Percentiles rank a stretch among this genome's conserved stretches.
These are phyloP conservation scores for Gnaphalium uliginosum DNA, from an alignment of 129 eudicot species.

Conservation along the genomic window DNA sequence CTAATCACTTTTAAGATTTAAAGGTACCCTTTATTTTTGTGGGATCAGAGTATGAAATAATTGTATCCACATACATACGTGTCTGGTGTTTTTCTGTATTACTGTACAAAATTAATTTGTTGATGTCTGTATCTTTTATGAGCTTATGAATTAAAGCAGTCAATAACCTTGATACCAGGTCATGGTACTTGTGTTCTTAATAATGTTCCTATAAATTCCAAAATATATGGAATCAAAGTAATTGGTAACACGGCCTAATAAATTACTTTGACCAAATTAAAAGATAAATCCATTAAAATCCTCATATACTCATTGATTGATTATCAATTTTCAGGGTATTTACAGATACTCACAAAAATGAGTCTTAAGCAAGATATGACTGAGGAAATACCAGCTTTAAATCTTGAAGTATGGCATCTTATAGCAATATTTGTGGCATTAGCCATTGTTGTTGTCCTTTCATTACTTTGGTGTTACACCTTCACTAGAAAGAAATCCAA, in stretches of 20 bases:
- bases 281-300: neutral
- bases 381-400: constrained; percentile 58
- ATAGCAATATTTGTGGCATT: constrained; percentile 66
- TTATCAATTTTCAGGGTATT: constrained; percentile 39
- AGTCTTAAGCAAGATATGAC: constrained; percentile 58
- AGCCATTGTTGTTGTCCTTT: constrained; percentile 44
- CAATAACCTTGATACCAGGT: constrained; percentile 5
- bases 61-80: constrained; percentile 1
- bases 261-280: constrained; percentile 15
- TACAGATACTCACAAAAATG: constrained; percentile 44
- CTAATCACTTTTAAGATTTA: constrained; percentile 5
- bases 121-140: neutral
- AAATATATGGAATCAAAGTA: constrained; percentile 11
- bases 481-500: constrained; percentile 60
- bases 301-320: constrained; percentile 1
- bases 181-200: constrained; percentile 15
- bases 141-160: constrained; percentile 13
- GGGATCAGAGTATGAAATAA: constrained; percentile 10
- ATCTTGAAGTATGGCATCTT: constrained; percentile 79
- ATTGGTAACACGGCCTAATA: neutral
- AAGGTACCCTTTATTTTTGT: constrained; percentile 15
- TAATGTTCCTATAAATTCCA: constrained; percentile 8
- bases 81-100: neutral
- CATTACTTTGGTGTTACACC: constrained; percentile 59
- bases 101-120: constrained; percentile 5